Conservation (phyloP, 345 rosid genomes). For the Pugionium dolabratum region DNA sequence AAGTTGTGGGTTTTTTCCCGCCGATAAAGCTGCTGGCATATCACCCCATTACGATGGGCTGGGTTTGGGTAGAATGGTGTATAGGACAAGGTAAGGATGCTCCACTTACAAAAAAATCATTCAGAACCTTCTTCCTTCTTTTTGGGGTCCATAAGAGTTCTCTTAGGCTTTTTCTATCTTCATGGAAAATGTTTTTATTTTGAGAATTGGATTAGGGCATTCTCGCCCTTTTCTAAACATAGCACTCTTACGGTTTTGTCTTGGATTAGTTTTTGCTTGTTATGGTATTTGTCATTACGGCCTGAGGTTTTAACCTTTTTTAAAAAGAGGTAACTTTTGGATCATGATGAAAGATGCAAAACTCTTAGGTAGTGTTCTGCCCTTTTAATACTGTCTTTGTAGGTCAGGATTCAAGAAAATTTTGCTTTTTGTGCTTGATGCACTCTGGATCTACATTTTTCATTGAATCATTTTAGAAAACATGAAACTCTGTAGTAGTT, state of each 20-base stretch:
- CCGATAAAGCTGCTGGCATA: conserved; percentile 39
- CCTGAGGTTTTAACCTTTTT: not conserved
- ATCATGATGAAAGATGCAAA: conserved; percentile 5
- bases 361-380: not conserved
- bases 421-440: conserved; percentile 7
- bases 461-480: conserved; percentile 3
- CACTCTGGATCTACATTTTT: conserved; percentile 1
- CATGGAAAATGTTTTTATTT: conserved; percentile 17
- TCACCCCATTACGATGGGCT: conserved; percentile 31
- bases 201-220: conserved; percentile 3
- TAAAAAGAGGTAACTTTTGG: not conserved
- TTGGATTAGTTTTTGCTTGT: conserved; percentile 9
- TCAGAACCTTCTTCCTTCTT: conserved; percentile 3
- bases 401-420: not conserved
- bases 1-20: conserved; percentile 34
- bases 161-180: conserved; percentile 12
- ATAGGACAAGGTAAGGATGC: conserved; percentile 46
- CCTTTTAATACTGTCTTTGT: not conserved
- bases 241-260: not conserved
- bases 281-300: not conserved
- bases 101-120: conserved; percentile 8
- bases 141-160: conserved; percentile 2
- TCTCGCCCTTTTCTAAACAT: not conserved
- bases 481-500: not conserved
- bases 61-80: conserved; percentile 47